Evolutionary conservation across 1,284 basidiomycete species (phyloP).

Genomic region (Naganishia cerealis): DNA sequence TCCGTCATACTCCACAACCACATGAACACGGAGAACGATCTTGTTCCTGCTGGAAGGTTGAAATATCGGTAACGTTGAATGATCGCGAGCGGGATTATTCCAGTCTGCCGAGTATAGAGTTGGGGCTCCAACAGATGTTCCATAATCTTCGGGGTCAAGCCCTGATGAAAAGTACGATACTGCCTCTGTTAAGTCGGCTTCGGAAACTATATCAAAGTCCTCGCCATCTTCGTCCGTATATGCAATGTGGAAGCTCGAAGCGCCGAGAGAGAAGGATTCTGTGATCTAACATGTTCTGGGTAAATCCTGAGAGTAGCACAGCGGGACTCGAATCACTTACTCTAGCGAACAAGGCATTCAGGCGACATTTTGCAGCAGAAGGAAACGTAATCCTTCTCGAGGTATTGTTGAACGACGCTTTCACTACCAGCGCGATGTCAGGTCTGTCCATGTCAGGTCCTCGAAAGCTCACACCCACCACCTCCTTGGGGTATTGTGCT

Average conservation of each 20-base stretch:
- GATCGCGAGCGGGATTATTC: conserved; percentile 14
- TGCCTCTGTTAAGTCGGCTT: conserved; percentile 76
- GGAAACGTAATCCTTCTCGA: conserved; percentile 73
- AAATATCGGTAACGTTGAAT: background rate
- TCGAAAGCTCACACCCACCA: no score
- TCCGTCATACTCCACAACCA: conserved; percentile 81
- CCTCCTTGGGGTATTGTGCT: no score
- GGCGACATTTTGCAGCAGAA: conserved; percentile 72
- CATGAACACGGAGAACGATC: conserved; percentile 71
- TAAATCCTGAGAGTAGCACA: background rate
- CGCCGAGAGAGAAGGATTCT: conserved; percentile 74
- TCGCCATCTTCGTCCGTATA: conserved; percentile 81
- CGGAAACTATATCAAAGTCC: conserved; percentile 65
- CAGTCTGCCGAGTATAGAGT: conserved; percentile 29
- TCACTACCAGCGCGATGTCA: conserved; percentile 69
- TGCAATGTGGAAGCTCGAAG: conserved; percentile 67
- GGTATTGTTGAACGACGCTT: conserved; percentile 72
- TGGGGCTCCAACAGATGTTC: conserved; percentile 38
- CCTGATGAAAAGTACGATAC: conserved; percentile 72
- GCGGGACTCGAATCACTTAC: conserved; percentile 53
- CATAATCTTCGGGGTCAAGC: conserved; percentile 58
- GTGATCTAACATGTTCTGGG: conserved; percentile 62
- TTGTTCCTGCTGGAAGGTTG: conserved; percentile 50
- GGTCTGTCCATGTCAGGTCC: conserved; percentile 51
- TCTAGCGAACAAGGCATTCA: conserved; percentile 67